Percentiles rank a stretch among this genome's conserved stretches.
phyloP scores from a whole-genome alignment of 805 yeast genomes.

The Candida saitoana region DNA sequence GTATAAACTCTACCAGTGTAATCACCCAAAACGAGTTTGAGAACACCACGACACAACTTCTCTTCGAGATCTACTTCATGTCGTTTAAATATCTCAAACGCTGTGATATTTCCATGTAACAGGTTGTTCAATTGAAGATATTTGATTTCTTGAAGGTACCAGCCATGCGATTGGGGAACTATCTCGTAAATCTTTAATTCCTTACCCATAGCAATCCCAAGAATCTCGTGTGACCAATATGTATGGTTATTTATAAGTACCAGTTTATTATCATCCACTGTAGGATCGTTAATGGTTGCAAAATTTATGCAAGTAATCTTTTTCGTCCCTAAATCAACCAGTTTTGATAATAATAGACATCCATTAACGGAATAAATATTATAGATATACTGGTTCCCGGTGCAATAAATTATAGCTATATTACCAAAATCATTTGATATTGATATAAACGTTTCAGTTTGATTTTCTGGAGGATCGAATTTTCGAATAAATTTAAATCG shows the following conservation, averaged over 20 bases:
- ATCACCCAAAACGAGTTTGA: constrained; percentile 53
- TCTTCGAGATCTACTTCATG: constrained; percentile 32
- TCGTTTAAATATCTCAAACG: constrained; percentile 25
- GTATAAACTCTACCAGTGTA: constrained; percentile 45
- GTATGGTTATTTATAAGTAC: constrained; percentile 23
- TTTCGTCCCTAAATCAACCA: constrained; percentile 7
- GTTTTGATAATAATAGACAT: constrained; percentile 26
- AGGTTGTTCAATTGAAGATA: constrained; percentile 6
- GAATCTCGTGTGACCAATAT: constrained; percentile 35
- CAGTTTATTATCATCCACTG: constrained; percentile 20
- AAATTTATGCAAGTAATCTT: constrained; percentile 21
- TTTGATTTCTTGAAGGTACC: constrained; percentile 11
- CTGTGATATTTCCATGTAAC: constrained; percentile 21
- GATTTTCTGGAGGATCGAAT: constrained; percentile 16
- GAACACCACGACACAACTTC: constrained; percentile 30
- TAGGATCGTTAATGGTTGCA: constrained; percentile 27
- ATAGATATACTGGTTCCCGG: constrained; percentile 18
- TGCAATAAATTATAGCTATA: constrained; percentile 35
- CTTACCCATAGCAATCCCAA: constrained; percentile 22
- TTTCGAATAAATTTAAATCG: constrained; percentile 47
- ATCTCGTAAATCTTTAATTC: constrained; percentile 21
- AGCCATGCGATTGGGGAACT: constrained; percentile 10
- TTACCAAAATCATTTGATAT: constrained; percentile 56
- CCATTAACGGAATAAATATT: constrained; percentile 54
- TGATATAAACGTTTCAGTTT: constrained; percentile 26